Percentiles rank a stretch among this genome's conserved stretches.
phyloP scores from a whole-genome alignment of 495 filamentous ascomycete genomes.

The Aspergillus coremiiformis region DNA sequence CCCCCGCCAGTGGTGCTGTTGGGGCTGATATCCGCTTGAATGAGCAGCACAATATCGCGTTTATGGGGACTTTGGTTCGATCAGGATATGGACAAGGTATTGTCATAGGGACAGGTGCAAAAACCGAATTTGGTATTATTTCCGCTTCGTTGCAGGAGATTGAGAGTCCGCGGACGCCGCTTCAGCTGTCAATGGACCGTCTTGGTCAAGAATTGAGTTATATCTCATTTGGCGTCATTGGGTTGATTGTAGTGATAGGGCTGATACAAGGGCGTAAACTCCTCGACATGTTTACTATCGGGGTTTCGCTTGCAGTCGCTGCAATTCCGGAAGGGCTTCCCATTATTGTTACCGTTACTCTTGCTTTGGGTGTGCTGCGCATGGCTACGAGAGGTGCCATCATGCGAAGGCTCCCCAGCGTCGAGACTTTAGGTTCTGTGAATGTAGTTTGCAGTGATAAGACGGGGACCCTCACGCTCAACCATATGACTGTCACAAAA shows the following conservation, averaged over 20 bases:
- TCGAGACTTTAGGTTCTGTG: slow-evolving; percentile 95
- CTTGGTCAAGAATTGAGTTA: slow-evolving; percentile 91
- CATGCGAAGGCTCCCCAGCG: slow-evolving; percentile 88
- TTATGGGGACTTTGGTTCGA: slow-evolving; percentile 95
- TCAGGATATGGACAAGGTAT: slow-evolving; percentile 95
- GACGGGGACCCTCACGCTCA: slow-evolving; percentile 90
- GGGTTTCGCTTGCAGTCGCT: slow-evolving; percentile 91
- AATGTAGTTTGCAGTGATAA: slow-evolving; percentile 99
- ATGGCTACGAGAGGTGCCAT: slow-evolving; percentile 94
- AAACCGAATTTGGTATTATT: slow-evolving; percentile 96
- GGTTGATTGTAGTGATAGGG: slow-evolving; percentile 79
- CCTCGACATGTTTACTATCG: slow-evolving; percentile 95
- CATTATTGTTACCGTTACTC: slow-evolving; percentile 95
- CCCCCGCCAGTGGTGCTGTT: slow-evolving; percentile 53
- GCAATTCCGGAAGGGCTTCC: slow-evolving; percentile 96
- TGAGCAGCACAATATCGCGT: slow-evolving; percentile 79
- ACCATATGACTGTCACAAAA: slow-evolving; percentile 97
- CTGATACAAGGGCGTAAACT: slow-evolving; percentile 81
- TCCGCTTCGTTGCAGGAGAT: slow-evolving; percentile 87
- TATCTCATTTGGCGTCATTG: slow-evolving; percentile 92
- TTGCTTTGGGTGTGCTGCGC: slow-evolving; percentile 86
- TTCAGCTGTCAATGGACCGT: slow-evolving; percentile 95
- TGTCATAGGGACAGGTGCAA: slow-evolving; percentile 85
- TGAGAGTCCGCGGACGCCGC: slow-evolving; percentile 85
- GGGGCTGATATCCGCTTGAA: slow-evolving; percentile 58